Evolutionary conservation across 176 grass and related monocot genomes (phyloP).

Genomic region (Paspalum notatum): DNA sequence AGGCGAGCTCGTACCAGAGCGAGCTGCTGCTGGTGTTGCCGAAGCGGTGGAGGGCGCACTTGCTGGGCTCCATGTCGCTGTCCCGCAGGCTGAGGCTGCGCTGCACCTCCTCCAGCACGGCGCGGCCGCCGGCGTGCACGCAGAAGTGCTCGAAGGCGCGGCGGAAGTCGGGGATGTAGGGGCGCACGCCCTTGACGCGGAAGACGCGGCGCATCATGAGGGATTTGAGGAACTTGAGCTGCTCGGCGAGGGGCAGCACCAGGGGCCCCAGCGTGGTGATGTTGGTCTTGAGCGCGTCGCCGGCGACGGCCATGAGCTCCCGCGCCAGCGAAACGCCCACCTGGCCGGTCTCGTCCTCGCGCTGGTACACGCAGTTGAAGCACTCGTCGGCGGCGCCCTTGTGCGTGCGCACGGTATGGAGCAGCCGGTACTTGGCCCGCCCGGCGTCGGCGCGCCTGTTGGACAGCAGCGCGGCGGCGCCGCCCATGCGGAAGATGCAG

Average conservation of each 20-base stretch:
- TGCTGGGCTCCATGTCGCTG: constrained; percentile 67
- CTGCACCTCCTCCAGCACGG: constrained; percentile 78
- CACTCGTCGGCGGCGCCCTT: constrained; percentile 69
- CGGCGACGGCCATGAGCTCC: constrained; percentile 75
- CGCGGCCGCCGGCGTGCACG: constrained; percentile 77
- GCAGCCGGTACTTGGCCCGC: constrained; percentile 72
- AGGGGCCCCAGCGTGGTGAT: constrained; percentile 75
- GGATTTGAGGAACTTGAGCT: constrained; percentile 69
- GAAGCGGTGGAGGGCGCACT: constrained; percentile 62
- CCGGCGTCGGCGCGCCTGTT: constrained; percentile 59
- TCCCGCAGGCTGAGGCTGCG: constrained; percentile 53
- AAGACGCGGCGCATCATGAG: constrained; percentile 54
- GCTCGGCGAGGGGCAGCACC: constrained; percentile 61
- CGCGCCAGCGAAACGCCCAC: constrained; percentile 66
- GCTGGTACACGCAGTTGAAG: constrained; percentile 81
- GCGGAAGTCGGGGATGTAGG: constrained; percentile 74
- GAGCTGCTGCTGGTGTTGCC: constrained; percentile 91
- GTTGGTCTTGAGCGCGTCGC: constrained; percentile 83
- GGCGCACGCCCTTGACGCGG: constrained; percentile 59
- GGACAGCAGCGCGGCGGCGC: constrained; percentile 68
- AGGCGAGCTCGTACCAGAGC: constrained; percentile 82
- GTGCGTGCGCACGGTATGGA: constrained; percentile 76
- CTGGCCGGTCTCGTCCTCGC: constrained; percentile 51
- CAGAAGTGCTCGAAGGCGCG: constrained; percentile 82
- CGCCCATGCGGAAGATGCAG: constrained; percentile 87